Base-by-base conservation (phyloP, 73 alveolate species). In the Stentor roeselii region DNA sequence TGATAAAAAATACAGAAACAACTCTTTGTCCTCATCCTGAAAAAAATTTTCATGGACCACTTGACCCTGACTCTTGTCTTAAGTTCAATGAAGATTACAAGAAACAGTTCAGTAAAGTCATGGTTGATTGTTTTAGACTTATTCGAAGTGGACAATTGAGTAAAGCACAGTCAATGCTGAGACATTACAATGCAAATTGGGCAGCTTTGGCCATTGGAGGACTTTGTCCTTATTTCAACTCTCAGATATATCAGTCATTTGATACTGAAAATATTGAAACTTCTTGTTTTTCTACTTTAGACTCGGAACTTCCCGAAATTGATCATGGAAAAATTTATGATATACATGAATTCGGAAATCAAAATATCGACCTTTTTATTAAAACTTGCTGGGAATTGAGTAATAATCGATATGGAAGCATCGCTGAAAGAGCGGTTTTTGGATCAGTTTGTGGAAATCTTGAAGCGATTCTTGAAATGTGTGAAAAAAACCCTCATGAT, bases 201-300 rank as follows among this genome's bases (percentile, higher is more conserved):
- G 42, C 27, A 67, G 37, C 80, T 0, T 32, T 67, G n/a, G 34
- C 80, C 42, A 21, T 67, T 2, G n/a, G 41, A 0, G 80, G 80
- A 67, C 80, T 67, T 67, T 40, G 21, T 32, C 80, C 80, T 67
- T 67, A 67, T 67, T 67, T 67, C 37, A 40, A 67, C 42, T 67
- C 34, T 67, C 21, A 34, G 37, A 30, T 34, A 1, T 32, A 67
- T 32, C 41, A 67, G 2, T 67, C n/a, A n/a, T 31, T 31, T 58
- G 74, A 2, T 21, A 31, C 15, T 58, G 15, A n/a, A 2, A 21
- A 58, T 58, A 58, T n/a, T 4, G 15, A 42, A 42, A 15, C 61
- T 15, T 42, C 15, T 42, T 15, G 15, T 42, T 42, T 42, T 42
- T 15, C 61, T 42, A 4, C 4, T 42, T 42, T 15, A 15, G 30